Conservation (phyloP, 495 filamentous ascomycete genomes). For the Penicillium cataractarum region DNA sequence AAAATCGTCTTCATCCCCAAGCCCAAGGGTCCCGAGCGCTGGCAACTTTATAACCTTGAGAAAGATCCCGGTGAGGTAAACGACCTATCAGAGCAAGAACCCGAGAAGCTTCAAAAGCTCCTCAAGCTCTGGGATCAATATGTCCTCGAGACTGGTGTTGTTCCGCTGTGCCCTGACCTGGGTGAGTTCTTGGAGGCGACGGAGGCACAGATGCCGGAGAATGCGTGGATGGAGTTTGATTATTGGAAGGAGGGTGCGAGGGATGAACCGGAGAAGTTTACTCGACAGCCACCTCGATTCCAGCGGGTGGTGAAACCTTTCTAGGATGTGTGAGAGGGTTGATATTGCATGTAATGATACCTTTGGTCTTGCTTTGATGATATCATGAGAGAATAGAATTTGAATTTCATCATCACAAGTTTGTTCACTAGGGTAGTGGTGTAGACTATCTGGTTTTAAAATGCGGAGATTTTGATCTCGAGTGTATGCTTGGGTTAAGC, state of each 20-base stretch:
- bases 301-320: conserved; percentile 54
- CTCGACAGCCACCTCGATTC: conserved; percentile 53
- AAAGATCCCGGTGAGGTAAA: conserved; percentile 57
- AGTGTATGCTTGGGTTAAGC: too few relatives aligned
- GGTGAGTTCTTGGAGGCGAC: conserved; percentile 56
- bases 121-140: conserved; percentile 61
- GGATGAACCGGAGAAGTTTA: conserved; percentile 60
- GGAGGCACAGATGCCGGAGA: conserved; percentile 68
- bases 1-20: conserved; percentile 55
- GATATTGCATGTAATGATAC: conserved; percentile 14
- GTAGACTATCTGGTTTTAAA: too few relatives aligned
- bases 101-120: conserved; percentile 54
- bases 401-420: neutral
- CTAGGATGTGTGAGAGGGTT: conserved; percentile 17
- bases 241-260: conserved; percentile 66
- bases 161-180: conserved; percentile 48
- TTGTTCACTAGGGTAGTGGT: neutral
- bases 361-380: conserved; percentile 1
- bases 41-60: conserved; percentile 52
- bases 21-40: conserved; percentile 50
- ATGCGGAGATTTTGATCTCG: too few relatives aligned
- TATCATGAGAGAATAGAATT: conserved; percentile 19
- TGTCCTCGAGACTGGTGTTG: conserved; percentile 62
- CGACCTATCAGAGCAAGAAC: conserved; percentile 59
- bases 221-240: conserved; percentile 71